phyloP scores from a whole-genome alignment of 257 asterid genomes.

The Capsicum chinense region DNA sequence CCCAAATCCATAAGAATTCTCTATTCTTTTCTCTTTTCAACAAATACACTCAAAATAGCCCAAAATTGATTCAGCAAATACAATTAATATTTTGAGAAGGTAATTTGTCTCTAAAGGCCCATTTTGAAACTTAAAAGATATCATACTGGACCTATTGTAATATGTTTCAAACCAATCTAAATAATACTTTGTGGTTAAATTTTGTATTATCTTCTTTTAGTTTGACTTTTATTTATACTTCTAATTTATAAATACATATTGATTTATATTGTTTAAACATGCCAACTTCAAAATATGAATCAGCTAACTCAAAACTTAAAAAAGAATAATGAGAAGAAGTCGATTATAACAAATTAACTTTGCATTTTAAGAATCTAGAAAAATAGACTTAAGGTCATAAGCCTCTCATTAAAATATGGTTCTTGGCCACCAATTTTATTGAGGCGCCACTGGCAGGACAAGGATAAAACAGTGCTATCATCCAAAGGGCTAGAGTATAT shows the following conservation, averaged over 20 bases:
- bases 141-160: not conserved
- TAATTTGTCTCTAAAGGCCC: not conserved
- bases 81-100: not conserved
- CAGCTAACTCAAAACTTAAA: not conserved
- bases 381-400: not conserved
- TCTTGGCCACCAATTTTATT: not conserved
- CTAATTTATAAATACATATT: not conserved
- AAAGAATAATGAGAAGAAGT: not conserved
- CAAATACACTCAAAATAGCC: not conserved
- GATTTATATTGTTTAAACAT: not conserved
- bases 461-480: not conserved
- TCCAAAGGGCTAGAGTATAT: not conserved
- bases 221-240: not conserved
- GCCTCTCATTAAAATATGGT: not conserved
- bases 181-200: not conserved
- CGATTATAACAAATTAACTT: not conserved
- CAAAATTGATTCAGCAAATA: not conserved
- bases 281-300: not conserved
- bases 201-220: not conserved
- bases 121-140: not conserved
- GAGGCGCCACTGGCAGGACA: not conserved
- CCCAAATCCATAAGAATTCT: not conserved
- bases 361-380: not conserved
- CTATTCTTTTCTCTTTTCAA: not conserved
- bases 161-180: not conserved